Percentiles rank a stretch among this genome's conserved stretches.
These are phyloP conservation scores for Ustilago hordei DNA, from an alignment of 1,284 basidiomycete genomes.

Conservation along the genomic window DNA sequence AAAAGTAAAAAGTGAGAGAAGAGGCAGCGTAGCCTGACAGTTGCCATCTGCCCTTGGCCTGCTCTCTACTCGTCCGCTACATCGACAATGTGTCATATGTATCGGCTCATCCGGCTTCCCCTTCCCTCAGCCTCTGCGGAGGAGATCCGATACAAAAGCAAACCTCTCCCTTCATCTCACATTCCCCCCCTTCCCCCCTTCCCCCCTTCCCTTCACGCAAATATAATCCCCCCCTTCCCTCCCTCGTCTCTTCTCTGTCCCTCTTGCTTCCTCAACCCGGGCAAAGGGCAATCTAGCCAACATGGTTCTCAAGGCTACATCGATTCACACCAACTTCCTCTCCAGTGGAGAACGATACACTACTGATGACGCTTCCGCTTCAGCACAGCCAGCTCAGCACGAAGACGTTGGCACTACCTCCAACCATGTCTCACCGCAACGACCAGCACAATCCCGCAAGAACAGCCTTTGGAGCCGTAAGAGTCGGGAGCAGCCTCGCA, in stretches of 20 bases:
- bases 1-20: not conserved
- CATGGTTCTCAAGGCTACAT: slow-evolving; percentile 61
- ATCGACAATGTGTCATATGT: not conserved
- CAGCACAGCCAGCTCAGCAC: slow-evolving; percentile 10
- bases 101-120: slow-evolving; percentile 21
- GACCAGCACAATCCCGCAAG: slow-evolving; percentile 36
- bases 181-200: not conserved
- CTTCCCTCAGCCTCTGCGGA: not conserved
- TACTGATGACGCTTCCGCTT: slow-evolving; percentile 41
- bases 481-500: slow-evolving; percentile 41
- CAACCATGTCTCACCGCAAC: not conserved
- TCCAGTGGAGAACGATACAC: slow-evolving; percentile 49
- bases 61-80: not conserved
- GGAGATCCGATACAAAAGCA: slow-evolving; percentile 22
- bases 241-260: not conserved
- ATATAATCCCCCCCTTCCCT: not conserved
- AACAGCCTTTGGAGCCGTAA: slow-evolving; percentile 52
- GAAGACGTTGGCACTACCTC: slow-evolving; percentile 1
- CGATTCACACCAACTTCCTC: slow-evolving; percentile 60
- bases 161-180: not conserved
- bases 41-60: not conserved
- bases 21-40: not conserved
- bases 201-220: not conserved
- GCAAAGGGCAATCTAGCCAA: slow-evolving; percentile 6
- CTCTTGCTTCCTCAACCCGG: not conserved